Percentiles rank a stretch among this genome's conserved stretches.
Evolutionary conservation across 495 filamentous ascomycete species (phyloP).

Genomic region (Daldinia loculata): DNA sequence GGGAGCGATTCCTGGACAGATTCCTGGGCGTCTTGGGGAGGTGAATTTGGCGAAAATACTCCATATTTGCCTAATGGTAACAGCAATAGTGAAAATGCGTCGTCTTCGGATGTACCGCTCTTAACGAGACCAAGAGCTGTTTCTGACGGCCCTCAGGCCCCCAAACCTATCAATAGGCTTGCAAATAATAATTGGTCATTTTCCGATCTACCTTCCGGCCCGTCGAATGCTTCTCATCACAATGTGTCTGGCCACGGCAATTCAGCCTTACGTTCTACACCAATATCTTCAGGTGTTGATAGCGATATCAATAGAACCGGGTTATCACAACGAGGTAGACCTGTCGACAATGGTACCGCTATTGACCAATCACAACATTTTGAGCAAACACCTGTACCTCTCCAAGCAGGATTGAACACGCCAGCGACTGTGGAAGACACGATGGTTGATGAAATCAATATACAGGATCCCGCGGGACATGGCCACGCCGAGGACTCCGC

Average conservation of each 20-base stretch:
- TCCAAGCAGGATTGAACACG: neutral
- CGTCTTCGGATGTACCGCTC: conserved; percentile 14
- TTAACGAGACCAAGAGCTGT: conserved; percentile 47
- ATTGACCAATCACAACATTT: neutral
- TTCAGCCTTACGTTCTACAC: neutral
- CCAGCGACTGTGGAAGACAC: conserved; percentile 5
- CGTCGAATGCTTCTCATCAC: neutral
- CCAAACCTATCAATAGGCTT: conserved; percentile 50
- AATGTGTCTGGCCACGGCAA: neutral
- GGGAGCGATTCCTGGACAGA: conserved; percentile 21
- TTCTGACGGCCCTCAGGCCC: conserved; percentile 57
- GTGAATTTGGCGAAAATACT: conserved; percentile 27
- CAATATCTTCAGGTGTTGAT: neutral
- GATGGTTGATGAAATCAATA: neutral
- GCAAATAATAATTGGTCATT: conserved; percentile 63
- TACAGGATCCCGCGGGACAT: neutral
- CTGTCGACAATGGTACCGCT: neutral
- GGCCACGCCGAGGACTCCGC: neutral
- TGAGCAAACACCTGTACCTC: neutral
- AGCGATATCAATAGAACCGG: neutral
- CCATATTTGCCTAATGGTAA: neutral
- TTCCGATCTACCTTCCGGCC: conserved; percentile 40
- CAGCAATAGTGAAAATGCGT: neutral
- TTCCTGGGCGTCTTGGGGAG: conserved; percentile 35
- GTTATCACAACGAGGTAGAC: neutral